Evolutionary conservation across 306 rosid species (phyloP), one percentile per base, ranked within the genome.

Genomic region (Ammopiptanthus mongolicus): DNA sequence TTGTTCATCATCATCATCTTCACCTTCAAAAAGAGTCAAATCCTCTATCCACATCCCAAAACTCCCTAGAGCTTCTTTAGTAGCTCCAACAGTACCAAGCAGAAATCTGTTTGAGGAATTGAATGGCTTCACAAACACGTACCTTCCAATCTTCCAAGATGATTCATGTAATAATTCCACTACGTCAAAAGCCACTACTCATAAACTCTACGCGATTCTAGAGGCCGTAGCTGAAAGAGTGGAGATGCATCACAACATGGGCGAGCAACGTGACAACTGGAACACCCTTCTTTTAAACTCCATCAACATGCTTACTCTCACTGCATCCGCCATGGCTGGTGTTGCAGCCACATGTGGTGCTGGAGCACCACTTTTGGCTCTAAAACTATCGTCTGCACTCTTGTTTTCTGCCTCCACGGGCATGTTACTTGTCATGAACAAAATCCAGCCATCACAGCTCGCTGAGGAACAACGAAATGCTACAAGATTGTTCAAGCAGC

Each of bases 391-490:
- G 0, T 88, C 97, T 0, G 75, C 87, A 1, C 84, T 89, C 7
- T 75, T 94, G 6, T 94, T 88, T 71, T 69, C 92, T 0, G 96
- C 96, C 5, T 91, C 96, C 57, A 87, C 95, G 0, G 96, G 96
- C 19, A 69, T 94, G 91, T 12, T 84, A 25, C 52, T 87, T 5
- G 18, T 84, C 3, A 89, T 88, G 84, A 91, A 90, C 84, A 91
- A 90, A 74, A 84, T 90, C 44, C 98, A 94, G 60, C 97, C 98
- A 0, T 94, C 98, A 2, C 98, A 94, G 55, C 87, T 94, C 0
- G 95, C 93, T 0, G 98, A 94, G 73, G 98, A 94, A 13, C 96
- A 94, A 52, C 80, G 97, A 6, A 94, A 89, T 12, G 97, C 97
- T 0, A 77, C 89, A 3, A 88, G 93, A 33, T 73, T 91, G 65